A percentile compares a stretch with the other conserved stretches of the same genome.
Evolutionary conservation across 805 yeast genomes (phyloP).

Genomic region (Candida bentonensis): DNA sequence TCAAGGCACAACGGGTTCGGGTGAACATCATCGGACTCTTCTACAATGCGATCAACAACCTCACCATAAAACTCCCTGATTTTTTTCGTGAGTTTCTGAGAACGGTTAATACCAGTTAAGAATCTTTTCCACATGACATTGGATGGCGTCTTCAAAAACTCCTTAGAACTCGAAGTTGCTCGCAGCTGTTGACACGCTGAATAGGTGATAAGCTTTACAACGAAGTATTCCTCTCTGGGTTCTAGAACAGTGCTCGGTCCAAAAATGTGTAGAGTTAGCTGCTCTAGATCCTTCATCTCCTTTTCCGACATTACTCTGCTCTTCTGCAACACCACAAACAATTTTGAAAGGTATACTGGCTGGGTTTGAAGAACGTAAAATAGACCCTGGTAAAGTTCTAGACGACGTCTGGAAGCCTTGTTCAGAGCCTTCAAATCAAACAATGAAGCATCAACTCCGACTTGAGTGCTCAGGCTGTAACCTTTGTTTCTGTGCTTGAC

Average conservation of each 20-base stretch:
- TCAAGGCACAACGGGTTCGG: slow-evolving; percentile 34
- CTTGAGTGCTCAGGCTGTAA: slow-evolving; percentile 6
- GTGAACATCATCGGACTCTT: slow-evolving; percentile 4
- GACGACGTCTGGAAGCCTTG: slow-evolving; percentile 29
- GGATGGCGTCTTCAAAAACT: slow-evolving; percentile 9
- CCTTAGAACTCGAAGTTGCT: slow-evolving; percentile 8
- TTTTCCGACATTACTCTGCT: slow-evolving; percentile 16
- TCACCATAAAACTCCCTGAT: slow-evolving; percentile 25
- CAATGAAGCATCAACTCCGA: slow-evolving; percentile 10
- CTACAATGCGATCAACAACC: slow-evolving; percentile 18
- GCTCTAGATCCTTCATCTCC: slow-evolving; percentile 20
- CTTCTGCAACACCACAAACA: slow-evolving; percentile 28
- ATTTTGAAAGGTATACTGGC: slow-evolving; percentile 50
- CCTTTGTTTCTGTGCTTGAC: slow-evolving; percentile 28
- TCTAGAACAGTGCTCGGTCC: slow-evolving; percentile 22
- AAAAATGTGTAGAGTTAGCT: slow-evolving; percentile 20
- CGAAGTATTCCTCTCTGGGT: slow-evolving; percentile 58
- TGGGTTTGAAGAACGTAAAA: slow-evolving; percentile 78
- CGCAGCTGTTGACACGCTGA: neutral
- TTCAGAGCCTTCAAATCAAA: slow-evolving; percentile 25
- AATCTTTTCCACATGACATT: slow-evolving; percentile 31
- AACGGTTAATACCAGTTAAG: slow-evolving; percentile 25
- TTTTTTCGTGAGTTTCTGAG: slow-evolving; percentile 21
- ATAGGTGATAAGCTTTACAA: slow-evolving; percentile 39
- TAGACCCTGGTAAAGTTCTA: slow-evolving; percentile 60